These are phyloP conservation scores for Abrus pulchellus DNA, from an alignment of 306 rosid species.

Conservation along the genomic window DNA sequence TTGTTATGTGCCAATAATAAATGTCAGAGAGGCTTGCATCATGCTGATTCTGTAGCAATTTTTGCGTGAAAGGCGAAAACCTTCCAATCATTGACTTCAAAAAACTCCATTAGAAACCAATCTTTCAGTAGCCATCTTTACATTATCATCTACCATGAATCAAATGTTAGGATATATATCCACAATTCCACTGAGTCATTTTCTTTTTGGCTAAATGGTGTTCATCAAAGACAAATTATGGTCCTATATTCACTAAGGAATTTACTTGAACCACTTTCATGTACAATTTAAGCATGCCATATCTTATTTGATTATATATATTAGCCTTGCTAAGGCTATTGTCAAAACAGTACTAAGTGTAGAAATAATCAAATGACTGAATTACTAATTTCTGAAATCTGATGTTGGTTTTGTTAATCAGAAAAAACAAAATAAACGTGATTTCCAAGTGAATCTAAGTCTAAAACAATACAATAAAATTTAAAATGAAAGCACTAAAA, in stretches of 20 bases:
- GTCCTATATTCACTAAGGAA: background rate
- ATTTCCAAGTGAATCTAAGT: constrained; percentile 19
- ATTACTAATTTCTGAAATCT: constrained; percentile 7
- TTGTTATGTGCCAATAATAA: background rate
- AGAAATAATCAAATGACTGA: constrained; percentile 21
- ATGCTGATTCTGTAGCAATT: background rate
- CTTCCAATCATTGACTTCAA: background rate
- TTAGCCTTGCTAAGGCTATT: background rate
- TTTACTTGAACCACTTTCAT: constrained; percentile 1
- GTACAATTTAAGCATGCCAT: background rate
- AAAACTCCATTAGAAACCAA: background rate
- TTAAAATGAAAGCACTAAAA: background rate
- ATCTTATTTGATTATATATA: background rate
- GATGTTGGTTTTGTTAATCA: constrained; percentile 32
- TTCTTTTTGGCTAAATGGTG: constrained; percentile 12
- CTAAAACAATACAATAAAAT: background rate
- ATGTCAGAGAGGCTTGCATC: background rate
- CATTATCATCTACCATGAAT: background rate
- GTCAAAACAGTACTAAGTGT: constrained; percentile 1
- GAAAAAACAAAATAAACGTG: constrained; percentile 35
- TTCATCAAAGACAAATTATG: background rate
- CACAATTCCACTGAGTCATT: background rate
- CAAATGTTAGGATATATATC: background rate
- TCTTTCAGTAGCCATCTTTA: background rate
- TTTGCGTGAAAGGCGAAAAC: background rate